Percentiles rank a stretch among this genome's conserved stretches.
Evolutionary conservation across 257 asterid genomes (phyloP).

Genomic region (Petrea volubilis): DNA sequence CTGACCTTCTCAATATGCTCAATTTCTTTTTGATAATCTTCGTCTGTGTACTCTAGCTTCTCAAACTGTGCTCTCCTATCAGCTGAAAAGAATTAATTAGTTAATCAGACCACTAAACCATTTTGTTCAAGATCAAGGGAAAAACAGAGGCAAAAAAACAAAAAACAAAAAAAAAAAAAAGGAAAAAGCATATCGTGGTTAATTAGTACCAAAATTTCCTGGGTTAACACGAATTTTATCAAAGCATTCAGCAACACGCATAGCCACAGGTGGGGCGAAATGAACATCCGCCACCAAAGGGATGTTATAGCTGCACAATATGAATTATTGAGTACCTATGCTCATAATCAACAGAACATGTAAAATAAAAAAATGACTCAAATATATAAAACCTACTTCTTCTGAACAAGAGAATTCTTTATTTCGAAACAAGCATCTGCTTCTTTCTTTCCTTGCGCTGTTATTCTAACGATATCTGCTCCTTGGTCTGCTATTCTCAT

Average conservation of each 20-base stretch:
- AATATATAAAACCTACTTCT: conserved; percentile 45
- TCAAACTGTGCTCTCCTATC: conserved; percentile 73
- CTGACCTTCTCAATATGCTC: conserved; percentile 70
- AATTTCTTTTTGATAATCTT: conserved; percentile 69
- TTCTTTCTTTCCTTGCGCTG: background rate
- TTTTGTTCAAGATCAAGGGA: background rate
- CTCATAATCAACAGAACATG: background rate
- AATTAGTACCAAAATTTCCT: background rate
- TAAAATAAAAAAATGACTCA: too few species aligned
- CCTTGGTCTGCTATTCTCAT: conserved; percentile 54
- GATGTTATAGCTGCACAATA: background rate
- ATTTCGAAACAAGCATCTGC: conserved; percentile 73
- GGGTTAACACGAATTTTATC: background rate
- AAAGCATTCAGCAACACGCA: background rate
- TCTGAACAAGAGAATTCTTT: conserved; percentile 65
- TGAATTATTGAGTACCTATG: background rate
- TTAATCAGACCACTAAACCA: conserved; percentile 13
- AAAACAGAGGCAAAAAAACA: too few species aligned
- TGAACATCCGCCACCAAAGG: background rate
- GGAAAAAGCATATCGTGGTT: background rate
- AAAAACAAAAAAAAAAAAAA: background rate
- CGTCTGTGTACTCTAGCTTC: conserved; percentile 66
- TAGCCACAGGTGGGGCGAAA: background rate
- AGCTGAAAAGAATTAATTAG: conserved; percentile 44
- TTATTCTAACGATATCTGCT: background rate